A percentile compares a stretch with the other conserved stretches of the same genome.
Conservation (phyloP, 2,329 filamentous ascomycete species). For the Raffaelea arxii region DNA sequence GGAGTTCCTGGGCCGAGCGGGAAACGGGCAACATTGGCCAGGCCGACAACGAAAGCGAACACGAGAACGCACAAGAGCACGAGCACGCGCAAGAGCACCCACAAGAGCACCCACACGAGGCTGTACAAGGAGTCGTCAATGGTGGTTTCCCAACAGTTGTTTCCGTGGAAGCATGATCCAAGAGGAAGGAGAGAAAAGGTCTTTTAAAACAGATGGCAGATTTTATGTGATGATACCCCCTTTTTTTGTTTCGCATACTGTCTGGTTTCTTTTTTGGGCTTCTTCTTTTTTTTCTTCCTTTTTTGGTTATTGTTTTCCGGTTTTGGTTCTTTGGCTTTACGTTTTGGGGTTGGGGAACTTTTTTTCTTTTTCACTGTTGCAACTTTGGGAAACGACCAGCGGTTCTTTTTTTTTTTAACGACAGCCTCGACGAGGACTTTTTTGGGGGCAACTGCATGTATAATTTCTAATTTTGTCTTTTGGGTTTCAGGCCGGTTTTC, state of each 20-base stretch:
- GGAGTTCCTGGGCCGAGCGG: constrained; percentile 90
- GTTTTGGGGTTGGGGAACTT: neutral
- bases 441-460: no score
- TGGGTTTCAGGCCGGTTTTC: no score
- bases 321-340: neutral
- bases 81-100: neutral
- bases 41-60: constrained; percentile 16
- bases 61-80: neutral
- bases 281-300: neutral
- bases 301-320: no score
- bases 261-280: neutral
- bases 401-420: neutral
- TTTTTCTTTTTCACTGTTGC: neutral
- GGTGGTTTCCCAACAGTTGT: neutral
- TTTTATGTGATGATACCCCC: neutral
- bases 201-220: no score
- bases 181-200: neutral
- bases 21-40: constrained; percentile 57
- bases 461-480: constrained; percentile 1
- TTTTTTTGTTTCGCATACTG: neutral
- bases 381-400: no score
- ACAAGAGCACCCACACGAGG: neutral
- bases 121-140: neutral
- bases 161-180: neutral
- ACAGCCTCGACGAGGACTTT: neutral